A percentile compares a stretch with the other conserved stretches of the same genome.
These are phyloP conservation scores for Xylaria longipes DNA, from an alignment of 495 filamentous ascomycete genomes.

Conservation along the genomic window DNA sequence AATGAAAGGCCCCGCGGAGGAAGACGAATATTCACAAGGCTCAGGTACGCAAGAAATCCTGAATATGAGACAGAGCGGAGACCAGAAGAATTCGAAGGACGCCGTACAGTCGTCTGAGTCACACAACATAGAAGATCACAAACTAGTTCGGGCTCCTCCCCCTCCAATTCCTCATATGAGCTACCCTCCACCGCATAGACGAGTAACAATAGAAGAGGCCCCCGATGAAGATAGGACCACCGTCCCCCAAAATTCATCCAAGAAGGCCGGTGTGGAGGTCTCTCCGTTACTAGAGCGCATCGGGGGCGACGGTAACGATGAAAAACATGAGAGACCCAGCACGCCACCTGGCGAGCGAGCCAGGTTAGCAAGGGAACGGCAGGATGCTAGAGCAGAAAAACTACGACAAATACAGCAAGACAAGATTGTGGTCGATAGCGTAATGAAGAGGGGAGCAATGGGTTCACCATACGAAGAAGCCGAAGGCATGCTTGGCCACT, in stretches of 20 bases:
- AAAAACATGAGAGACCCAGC: neutral
- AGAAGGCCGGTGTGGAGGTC: neutral
- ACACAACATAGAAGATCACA: neutral
- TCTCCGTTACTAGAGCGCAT: neutral
- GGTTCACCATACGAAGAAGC: slow-evolving; percentile 14
- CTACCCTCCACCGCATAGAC: neutral
- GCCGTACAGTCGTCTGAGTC: neutral
- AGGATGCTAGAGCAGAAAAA: slow-evolving; percentile 6
- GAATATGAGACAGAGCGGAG: neutral
- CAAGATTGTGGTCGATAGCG: neutral
- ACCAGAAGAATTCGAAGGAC: neutral
- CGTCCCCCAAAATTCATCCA: neutral
- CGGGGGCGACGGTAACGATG: neutral
- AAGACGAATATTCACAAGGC: neutral
- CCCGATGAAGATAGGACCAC: neutral
- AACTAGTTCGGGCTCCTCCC: neutral
- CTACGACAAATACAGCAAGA: slow-evolving; percentile 11
- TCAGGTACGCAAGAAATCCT: neutral
- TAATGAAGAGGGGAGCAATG: slow-evolving; percentile 9
- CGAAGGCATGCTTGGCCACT: neutral
- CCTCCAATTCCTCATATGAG: neutral
- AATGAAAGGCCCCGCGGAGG: neutral
- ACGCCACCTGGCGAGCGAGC: neutral
- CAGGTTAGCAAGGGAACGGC: slow-evolving; percentile 1
- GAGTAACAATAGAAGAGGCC: slow-evolving; percentile 6